Base-by-base conservation (phyloP, 345 rosid species). In the Eucalyptus pumila region DNA sequence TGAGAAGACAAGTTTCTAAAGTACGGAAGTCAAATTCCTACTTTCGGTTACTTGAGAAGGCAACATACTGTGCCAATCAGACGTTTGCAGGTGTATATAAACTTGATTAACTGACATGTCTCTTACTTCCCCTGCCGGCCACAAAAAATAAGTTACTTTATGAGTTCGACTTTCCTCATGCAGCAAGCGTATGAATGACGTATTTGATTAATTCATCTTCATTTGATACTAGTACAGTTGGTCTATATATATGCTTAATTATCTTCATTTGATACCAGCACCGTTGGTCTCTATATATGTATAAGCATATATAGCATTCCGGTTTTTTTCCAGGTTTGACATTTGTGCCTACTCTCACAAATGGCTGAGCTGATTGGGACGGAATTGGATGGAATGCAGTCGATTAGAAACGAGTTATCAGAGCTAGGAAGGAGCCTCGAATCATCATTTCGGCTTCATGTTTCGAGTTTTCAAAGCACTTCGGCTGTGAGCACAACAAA, bases 381-480 rank as follows among this genome's bases (percentile, higher is more conserved):
- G 37, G 95, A 89, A 34, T 47, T 48, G 11, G 88, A 96, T 81
- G 97, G 92, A 91, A 94, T 94, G 44, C 97, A 96, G 91, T 94
- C 97, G 30, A 60, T 93, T n/a, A 90, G 96, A 88, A 91, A 91
- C 48, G 96, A 95, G 89, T 91, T 96, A 56, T 88, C 94, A 45
- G 98, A 94, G 92, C 32, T 91, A 7, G 95, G 98, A 92, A 95
- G 96, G 90, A 96, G 95, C 92, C 89, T 93, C 72, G 90, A 94
- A 54, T 94, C 96, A 24, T 94, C 97, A 10, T 94, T 96, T 85
- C 89, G 87, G 87, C 90, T 76, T 32, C 93, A 87, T n/a, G 88
- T 86, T 17, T 93, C 94, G 1, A 93, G 97, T 90, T 90, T 92
- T 65, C 91, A 93, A 80, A 93, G 93, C 87, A 90, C 50, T 87